Conservation (phyloP, 2,329 filamentous ascomycete genomes). For the Lachnellula cervina region DNA sequence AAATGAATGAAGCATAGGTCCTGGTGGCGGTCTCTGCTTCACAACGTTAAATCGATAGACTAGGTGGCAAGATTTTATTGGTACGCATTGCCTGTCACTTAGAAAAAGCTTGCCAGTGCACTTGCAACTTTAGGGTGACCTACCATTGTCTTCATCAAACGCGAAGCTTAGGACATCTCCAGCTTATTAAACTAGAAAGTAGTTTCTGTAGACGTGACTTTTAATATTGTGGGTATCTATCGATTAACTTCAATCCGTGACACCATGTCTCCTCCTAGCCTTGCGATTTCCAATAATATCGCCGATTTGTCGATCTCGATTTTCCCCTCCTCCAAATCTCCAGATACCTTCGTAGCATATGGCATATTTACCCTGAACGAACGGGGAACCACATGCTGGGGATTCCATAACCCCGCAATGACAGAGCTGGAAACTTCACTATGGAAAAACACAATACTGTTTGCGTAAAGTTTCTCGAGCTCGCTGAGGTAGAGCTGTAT, state of each 20-base stretch:
- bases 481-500: constrained; percentile 61
- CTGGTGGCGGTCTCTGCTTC: no score
- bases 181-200: no score
- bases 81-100: no score
- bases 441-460: constrained; percentile 74
- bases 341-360: constrained; percentile 58
- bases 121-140: no score
- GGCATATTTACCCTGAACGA: constrained; percentile 67
- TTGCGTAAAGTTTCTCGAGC: constrained; percentile 60
- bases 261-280: constrained; percentile 63
- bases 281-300: constrained; percentile 68
- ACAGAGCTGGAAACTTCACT: constrained; percentile 53
- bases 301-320: constrained; percentile 63
- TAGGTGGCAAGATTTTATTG: no score
- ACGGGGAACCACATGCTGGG: constrained; percentile 39
- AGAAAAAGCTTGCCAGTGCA: no score
- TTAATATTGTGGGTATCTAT: background rate
- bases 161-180: no score
- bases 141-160: no score
- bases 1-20: no score
- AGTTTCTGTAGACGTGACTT: background rate
- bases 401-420: constrained; percentile 64
- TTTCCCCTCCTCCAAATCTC: constrained; percentile 39
- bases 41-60: no score
- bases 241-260: constrained; percentile 51